A percentile compares a stretch with the other conserved stretches of the same genome.
phyloP scores from a whole-genome alignment of 192 early-diverging fungal species.

The Funneliformis mosseae region DNA sequence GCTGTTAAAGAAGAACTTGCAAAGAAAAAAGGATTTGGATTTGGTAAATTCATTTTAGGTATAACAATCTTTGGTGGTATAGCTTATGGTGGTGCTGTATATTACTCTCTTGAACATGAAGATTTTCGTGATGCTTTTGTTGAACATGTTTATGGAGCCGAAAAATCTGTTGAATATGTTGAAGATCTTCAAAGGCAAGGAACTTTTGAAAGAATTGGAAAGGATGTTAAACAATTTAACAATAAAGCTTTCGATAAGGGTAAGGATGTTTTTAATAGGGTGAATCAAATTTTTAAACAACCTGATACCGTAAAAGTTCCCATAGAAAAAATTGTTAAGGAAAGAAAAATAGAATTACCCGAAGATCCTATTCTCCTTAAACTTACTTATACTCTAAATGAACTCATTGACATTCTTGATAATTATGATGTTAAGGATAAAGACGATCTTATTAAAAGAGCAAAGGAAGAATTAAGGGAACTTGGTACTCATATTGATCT shows the following conservation, averaged over 20 bases:
- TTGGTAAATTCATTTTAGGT: slow-evolving; percentile 7
- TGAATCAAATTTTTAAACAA: background rate
- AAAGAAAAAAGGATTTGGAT: slow-evolving; percentile 14
- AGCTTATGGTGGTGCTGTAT: slow-evolving; percentile 54
- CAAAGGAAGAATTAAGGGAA: background rate
- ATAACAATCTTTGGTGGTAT: slow-evolving; percentile 39
- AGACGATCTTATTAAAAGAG: background rate
- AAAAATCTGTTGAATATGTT: slow-evolving; percentile 53
- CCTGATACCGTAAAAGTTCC: background rate
- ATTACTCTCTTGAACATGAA: slow-evolving; percentile 53
- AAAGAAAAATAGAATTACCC: background rate
- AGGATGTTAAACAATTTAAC: background rate
- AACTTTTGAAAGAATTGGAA: slow-evolving; percentile 32
- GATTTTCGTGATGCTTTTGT: slow-evolving; percentile 63
- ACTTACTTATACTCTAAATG: background rate
- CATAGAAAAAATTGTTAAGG: background rate
- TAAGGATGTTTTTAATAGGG: background rate
- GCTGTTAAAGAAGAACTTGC: background rate
- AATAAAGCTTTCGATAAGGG: background rate
- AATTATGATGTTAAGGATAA: background rate
- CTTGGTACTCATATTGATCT: slow-evolving; percentile 46
- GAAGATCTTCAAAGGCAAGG: slow-evolving; percentile 53
- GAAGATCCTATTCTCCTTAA: slow-evolving; percentile 8
- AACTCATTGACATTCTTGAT: slow-evolving; percentile 6
- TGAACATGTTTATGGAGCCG: slow-evolving; percentile 59